A percentile compares a stretch with the other conserved stretches of the same genome.
Evolutionary conservation across 1,139 yeast genomes (phyloP).

Genomic region (Blastobotrys proliferans): DNA sequence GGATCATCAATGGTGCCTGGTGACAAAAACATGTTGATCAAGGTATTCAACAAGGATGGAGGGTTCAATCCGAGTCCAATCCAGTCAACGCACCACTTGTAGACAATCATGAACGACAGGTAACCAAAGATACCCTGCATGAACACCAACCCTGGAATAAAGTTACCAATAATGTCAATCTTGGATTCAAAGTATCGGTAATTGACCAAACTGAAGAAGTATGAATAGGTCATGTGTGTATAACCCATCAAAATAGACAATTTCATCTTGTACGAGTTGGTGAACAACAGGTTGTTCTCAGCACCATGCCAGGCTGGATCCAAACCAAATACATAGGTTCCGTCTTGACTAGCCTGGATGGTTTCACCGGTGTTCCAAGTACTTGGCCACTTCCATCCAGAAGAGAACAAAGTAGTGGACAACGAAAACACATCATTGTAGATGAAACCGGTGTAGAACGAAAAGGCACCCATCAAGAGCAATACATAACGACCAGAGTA

Average conservation of each 20-base stretch:
- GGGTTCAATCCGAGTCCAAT: slow-evolving; percentile 66
- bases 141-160: slow-evolving; percentile 87
- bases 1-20: slow-evolving; percentile 87
- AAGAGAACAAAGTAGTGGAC: slow-evolving; percentile 76
- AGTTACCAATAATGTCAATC: slow-evolving; percentile 88
- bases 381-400: slow-evolving; percentile 93
- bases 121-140: slow-evolving; percentile 97
- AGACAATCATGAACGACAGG: slow-evolving; percentile 73
- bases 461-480: slow-evolving; percentile 85
- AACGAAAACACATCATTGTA: slow-evolving; percentile 92
- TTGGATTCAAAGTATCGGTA: slow-evolving; percentile 65
- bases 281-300: slow-evolving; percentile 82
- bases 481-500: slow-evolving; percentile 86
- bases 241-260: slow-evolving; percentile 92
- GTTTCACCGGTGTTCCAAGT: slow-evolving; percentile 59
- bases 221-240: slow-evolving; percentile 89
- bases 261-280: slow-evolving; percentile 96
- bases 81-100: slow-evolving; percentile 97
- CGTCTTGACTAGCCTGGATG: slow-evolving; percentile 57
- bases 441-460: slow-evolving; percentile 88
- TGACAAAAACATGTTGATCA: slow-evolving; percentile 89
- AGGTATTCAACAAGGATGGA: slow-evolving; percentile 91
- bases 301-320: slow-evolving; percentile 98
- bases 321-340: slow-evolving; percentile 78
- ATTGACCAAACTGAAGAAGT: slow-evolving; percentile 79